These are phyloP conservation scores for Sclerotinia sclerotiorum DNA, from an alignment of 2,329 filamentous ascomycete genomes.

Conservation along the genomic window DNA sequence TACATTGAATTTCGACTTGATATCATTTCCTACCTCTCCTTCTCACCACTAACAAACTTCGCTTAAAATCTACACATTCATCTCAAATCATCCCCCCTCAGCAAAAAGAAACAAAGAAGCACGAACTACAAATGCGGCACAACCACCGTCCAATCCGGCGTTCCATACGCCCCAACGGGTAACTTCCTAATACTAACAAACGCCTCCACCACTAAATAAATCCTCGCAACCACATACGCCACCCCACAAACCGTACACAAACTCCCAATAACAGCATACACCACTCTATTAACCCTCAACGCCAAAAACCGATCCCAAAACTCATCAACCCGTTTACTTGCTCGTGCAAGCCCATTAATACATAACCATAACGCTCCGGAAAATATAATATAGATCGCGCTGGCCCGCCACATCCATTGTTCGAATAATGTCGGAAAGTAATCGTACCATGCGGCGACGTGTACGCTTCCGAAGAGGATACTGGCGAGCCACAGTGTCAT, in stretches of 20 bases:
- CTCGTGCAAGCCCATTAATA: constrained; percentile 16
- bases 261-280: constrained; percentile 20
- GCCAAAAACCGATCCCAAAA: constrained; percentile 21
- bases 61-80: too few relatives aligned
- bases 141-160: constrained; percentile 14
- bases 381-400: constrained; percentile 22
- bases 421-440: constrained; percentile 25
- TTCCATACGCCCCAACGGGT: not conserved
- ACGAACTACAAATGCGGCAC: not conserved
- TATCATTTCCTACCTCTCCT: too few relatives aligned
- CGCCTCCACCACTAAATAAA: constrained; percentile 15
- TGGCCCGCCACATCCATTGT: constrained; percentile 23
- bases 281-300: not conserved
- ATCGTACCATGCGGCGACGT: constrained; percentile 27
- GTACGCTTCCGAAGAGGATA: constrained; percentile 26
- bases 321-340: not conserved
- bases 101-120: too few relatives aligned
- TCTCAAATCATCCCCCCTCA: too few relatives aligned
- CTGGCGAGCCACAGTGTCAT: constrained; percentile 23
- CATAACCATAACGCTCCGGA: constrained; percentile 21
- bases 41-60: too few relatives aligned
- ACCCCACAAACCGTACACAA: constrained; percentile 17
- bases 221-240: constrained; percentile 7
- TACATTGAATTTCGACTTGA: too few relatives aligned
- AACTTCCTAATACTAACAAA: constrained; percentile 15